Conservation (phyloP, 805 yeast genomes). For the Starmerella sp. region DNA sequence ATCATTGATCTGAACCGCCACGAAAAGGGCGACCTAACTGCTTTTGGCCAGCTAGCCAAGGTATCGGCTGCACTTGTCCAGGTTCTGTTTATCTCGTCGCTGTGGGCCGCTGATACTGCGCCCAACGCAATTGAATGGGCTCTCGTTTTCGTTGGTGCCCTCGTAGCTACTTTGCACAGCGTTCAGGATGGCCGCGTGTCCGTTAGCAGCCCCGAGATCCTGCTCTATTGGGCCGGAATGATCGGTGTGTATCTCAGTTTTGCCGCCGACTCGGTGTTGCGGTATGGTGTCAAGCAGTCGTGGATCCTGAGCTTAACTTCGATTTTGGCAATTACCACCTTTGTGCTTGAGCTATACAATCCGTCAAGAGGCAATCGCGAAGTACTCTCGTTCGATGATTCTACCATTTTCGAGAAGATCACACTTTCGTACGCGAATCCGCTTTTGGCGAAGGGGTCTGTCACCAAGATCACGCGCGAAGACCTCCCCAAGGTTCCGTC, state of each 20-base stretch:
- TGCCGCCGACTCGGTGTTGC: slow-evolving; percentile 17
- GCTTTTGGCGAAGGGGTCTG: slow-evolving; percentile 14
- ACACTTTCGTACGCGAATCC: slow-evolving; percentile 16
- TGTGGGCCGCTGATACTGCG: not conserved
- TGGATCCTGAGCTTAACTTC: slow-evolving; percentile 3
- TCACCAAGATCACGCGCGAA: slow-evolving; percentile 9
- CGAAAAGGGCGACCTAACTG: slow-evolving; percentile 13
- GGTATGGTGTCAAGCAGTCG: not conserved
- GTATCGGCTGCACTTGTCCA: slow-evolving; percentile 15
- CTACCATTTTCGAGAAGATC: slow-evolving; percentile 19
- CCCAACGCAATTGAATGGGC: slow-evolving; percentile 15
- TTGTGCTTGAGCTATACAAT: slow-evolving; percentile 13
- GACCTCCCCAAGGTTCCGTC: slow-evolving; percentile 22
- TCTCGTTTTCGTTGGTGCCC: slow-evolving; percentile 5
- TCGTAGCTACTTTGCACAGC: slow-evolving; percentile 12
- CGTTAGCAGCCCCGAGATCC: slow-evolving; percentile 19
- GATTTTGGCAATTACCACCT: not conserved
- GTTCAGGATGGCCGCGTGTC: slow-evolving; percentile 24
- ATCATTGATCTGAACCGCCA: slow-evolving; percentile 12
- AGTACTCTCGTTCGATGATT: slow-evolving; percentile 13
- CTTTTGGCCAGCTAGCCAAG: slow-evolving; percentile 18
- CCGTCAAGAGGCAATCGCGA: not conserved
- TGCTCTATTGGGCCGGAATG: slow-evolving; percentile 21
- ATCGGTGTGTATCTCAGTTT: slow-evolving; percentile 10
- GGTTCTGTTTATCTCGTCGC: slow-evolving; percentile 9